Base-by-base conservation (phyloP, 176 grass and related monocot species). In the Pontederia crassipes region DNA sequence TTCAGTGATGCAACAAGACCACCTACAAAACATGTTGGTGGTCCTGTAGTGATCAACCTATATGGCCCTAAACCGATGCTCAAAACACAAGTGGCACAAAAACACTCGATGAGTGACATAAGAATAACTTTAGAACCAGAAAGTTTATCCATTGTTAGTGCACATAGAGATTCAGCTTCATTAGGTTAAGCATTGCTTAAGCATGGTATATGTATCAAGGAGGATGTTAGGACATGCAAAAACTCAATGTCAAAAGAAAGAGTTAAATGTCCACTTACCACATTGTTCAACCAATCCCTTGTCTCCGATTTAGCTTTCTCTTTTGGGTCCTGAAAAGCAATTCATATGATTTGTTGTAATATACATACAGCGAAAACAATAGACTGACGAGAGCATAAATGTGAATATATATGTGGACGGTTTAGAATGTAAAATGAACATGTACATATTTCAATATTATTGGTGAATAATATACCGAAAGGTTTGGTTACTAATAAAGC, bases 261-360 rank as follows among this genome's bases (percentile, higher is more conserved):
- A 45, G 46, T 57, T 4, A 51, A 17, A 62, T 70, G 48, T 61
- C 58, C 72, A 81, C 85, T 79, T 89, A 98, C 93, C 81, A 89
- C 79, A 78, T 70, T 98, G 62, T 98, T 98, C 67, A 98, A 77
- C 93, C 93, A 98, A 67, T 92, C 93, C 58, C 93, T 82, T 51
- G 93, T 98, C 86, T 98, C 93, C 77, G 82, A 68, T 86, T 98
- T 98, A 5, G 93, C 93, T 57, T 89, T 98, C 69, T 98, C 93
- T 86, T 75, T 89, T 17, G 93, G 93, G 79, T 98, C 93, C 93
- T 98, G 70, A 17, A 11, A 50, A 82, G 46, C 9, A 58, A 26
- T 61, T 59, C 58, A 54, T 40, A 55, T 50, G 13, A 52, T 56
- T 40, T 59, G 4, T 57, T 53, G 58, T 4, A 32, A 51, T 14